A percentile compares a stretch with the other conserved stretches of the same genome.
phyloP scores from a whole-genome alignment of 495 filamentous ascomycete genomes.

The Geoglossum glabrum region DNA sequence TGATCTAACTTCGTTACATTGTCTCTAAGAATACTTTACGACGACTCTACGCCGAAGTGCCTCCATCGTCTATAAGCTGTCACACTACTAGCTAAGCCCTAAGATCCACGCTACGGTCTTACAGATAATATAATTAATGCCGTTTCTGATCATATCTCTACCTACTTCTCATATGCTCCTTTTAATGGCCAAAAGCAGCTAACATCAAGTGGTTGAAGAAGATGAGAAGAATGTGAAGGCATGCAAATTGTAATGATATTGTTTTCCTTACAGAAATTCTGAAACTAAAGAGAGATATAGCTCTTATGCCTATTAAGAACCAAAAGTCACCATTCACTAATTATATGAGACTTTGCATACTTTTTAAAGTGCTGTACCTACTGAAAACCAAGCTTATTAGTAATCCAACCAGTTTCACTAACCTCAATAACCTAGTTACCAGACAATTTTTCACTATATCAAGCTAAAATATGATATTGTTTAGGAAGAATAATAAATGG shows the following conservation, averaged over 20 bases:
- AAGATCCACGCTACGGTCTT: no score
- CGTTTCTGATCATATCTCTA: neutral
- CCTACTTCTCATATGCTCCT: constrained; percentile 4
- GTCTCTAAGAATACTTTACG: no score
- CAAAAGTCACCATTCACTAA: constrained; percentile 12
- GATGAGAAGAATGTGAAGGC: constrained; percentile 6
- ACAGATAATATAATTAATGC: constrained; percentile 10
- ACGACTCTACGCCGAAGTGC: no score
- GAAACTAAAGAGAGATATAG: constrained; percentile 10
- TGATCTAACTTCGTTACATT: no score
- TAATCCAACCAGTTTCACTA: neutral
- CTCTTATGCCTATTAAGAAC: constrained; percentile 12
- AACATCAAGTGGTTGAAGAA: constrained; percentile 9
- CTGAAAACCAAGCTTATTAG: neutral
- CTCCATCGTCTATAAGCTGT: no score
- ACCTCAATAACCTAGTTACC: neutral
- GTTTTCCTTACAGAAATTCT: constrained; percentile 11
- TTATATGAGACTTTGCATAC: constrained; percentile 1
- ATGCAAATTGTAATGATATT: constrained; percentile 16
- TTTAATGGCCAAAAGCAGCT: constrained; percentile 10
- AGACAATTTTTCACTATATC: neutral
- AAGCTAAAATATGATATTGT: neutral
- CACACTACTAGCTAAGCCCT: no score
- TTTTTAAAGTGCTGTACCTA: constrained; percentile 2
- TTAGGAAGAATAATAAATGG: neutral